Evolutionary conservation across 805 yeast genomes (phyloP).

Genomic region (Saturnispora diversa): DNA sequence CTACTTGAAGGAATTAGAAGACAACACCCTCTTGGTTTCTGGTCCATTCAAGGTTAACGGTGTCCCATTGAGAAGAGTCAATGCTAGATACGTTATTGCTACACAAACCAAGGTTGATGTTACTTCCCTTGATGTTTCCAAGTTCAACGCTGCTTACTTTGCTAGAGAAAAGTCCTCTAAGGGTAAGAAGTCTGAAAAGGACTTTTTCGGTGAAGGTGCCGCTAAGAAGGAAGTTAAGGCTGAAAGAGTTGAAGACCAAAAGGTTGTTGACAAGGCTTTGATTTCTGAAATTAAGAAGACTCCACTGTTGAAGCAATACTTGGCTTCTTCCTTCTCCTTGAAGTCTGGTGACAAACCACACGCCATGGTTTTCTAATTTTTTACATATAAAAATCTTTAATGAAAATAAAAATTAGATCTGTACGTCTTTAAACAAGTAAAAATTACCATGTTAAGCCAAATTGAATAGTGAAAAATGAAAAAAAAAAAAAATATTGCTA

Average conservation of each 20-base stretch:
- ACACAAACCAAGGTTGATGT: constrained; percentile 89
- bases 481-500: neutral
- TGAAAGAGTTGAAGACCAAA: constrained; percentile 95
- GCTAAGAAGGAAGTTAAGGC: constrained; percentile 85
- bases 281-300: constrained; percentile 94
- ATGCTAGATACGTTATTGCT: constrained; percentile 97
- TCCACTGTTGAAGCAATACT: constrained; percentile 93
- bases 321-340: constrained; percentile 90
- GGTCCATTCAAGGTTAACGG: constrained; percentile 99
- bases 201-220: constrained; percentile 70
- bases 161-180: constrained; percentile 88
- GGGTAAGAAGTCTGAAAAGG: constrained; percentile 82
- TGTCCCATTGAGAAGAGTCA: constrained; percentile 99
- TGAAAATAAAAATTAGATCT: constrained; percentile 11
- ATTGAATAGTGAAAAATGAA: no score
- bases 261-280: constrained; percentile 86
- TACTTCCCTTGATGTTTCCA: constrained; percentile 73
- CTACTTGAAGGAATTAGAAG: constrained; percentile 92
- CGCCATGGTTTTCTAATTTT: constrained; percentile 82
- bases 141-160: constrained; percentile 90
- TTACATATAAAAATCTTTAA: constrained; percentile 7
- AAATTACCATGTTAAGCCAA: neutral
- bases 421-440: neutral
- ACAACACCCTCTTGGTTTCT: constrained; percentile 92
- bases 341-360: constrained; percentile 99